Evolutionary conservation across 371 early-diverging fungal genomes (phyloP), one percentile per base, ranked within the genome.

Genomic region (Entomophthora muscae): DNA sequence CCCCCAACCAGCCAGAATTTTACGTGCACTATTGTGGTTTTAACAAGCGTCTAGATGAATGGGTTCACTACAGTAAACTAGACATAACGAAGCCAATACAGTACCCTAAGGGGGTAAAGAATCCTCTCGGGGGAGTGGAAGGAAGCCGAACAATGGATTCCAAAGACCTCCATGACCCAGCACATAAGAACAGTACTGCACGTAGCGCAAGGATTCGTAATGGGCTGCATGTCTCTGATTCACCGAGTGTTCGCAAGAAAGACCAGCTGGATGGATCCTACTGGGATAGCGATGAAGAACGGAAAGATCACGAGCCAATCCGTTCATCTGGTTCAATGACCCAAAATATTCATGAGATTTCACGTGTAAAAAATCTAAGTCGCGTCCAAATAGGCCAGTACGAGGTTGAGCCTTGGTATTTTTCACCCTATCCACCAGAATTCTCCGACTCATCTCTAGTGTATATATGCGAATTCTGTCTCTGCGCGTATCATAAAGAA

Each of bases 31-130:
- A 97, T 72, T 82, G 89, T 2, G 91, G 93, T 57, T 98, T 92
- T 75, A 99, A 99, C 79, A 98, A 97, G 72, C 89, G 99, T 53
- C 77, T 99, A 62, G 99, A 99, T 76, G 95, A 96, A 72, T 99
- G 99, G 99, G 90, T 99, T 0, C 57, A 80, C 0, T 78, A 80
- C n/a, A 69, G 75, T 0, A 73, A 85, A 23, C 70, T 96, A 22
- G 83, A 91, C 57, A 72, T 95, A 26, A 70, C 75, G 26, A 75
- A 83, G 61, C 82, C 80, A 1, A 80, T 92, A 29, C 83, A 89
- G 65, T 86, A 83, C 59, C 91, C 92, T 0, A 88, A 84, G 73
- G 73, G 76, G 59, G 83, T 81, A 65, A 82, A 83, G 65, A 63
- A 57, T 22, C 55, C 66, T 42, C 60, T 70, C 69, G 63, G 63